These are phyloP conservation scores for Cladophialophora bantiana DNA, from an alignment of 2,329 filamentous ascomycete species.

Conservation along the genomic window DNA sequence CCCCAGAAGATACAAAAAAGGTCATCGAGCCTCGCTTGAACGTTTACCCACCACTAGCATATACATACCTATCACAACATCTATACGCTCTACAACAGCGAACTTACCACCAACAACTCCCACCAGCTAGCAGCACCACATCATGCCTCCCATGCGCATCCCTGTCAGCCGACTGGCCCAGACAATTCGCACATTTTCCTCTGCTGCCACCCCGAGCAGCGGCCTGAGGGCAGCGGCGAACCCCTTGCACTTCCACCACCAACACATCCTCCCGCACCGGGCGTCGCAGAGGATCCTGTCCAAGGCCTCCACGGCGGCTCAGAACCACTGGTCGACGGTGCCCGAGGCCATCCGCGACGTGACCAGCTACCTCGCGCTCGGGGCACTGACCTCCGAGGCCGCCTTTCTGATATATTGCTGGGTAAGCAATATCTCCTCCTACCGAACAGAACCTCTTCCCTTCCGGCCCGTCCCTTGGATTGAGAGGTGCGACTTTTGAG, in stretches of 20 bases:
- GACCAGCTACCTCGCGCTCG: conserved; percentile 33
- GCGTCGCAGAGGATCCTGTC: conserved; percentile 34
- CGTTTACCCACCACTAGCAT: background rate
- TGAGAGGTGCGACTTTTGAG: conserved; percentile 35
- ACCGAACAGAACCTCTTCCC: conserved; percentile 26
- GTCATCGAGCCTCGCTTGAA: background rate
- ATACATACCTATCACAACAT: background rate
- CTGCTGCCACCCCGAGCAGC: background rate
- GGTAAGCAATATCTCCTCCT: conserved; percentile 37
- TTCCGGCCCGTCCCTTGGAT: conserved; percentile 33
- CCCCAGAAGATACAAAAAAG: background rate
- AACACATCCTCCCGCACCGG: conserved; percentile 27
- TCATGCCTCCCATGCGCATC: conserved; percentile 31
- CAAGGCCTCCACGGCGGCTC: conserved; percentile 25
- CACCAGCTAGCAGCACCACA: background rate
- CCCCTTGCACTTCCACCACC: conserved; percentile 19
- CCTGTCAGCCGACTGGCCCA: conserved; percentile 25
- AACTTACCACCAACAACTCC: too few species aligned
- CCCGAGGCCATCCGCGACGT: conserved; percentile 30
- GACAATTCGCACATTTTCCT: conserved; percentile 23
- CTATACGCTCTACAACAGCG: too few species aligned
- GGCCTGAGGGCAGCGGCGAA: background rate
- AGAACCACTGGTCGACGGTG: conserved; percentile 12
- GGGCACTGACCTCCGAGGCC: conserved; percentile 31
- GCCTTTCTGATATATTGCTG: conserved; percentile 36